Percentiles rank a stretch among this genome's conserved stretches.
phyloP scores from a whole-genome alignment of 1,139 yeast species.

The Geotrichum restrictum region DNA sequence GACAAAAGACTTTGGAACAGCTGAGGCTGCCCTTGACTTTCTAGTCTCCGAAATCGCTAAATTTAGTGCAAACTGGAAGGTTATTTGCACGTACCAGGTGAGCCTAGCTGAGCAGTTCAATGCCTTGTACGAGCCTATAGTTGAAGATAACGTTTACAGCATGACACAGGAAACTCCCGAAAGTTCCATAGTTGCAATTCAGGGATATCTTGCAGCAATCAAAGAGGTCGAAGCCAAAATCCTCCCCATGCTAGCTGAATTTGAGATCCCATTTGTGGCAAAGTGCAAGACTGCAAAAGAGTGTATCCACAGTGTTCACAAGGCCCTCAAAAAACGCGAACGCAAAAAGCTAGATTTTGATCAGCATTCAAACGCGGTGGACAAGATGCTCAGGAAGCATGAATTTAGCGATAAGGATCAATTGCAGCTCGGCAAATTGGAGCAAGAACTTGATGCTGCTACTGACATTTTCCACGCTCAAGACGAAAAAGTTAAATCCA shows the following conservation, averaged over 20 bases:
- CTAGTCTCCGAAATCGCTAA: conserved; percentile 40
- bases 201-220: conserved; percentile 28
- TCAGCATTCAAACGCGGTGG: conserved; percentile 42
- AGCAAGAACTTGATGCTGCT: conserved; percentile 35
- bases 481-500: conserved; percentile 43
- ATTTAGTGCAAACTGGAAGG: conserved; percentile 43
- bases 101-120: conserved; percentile 37
- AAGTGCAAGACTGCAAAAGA: conserved; percentile 43
- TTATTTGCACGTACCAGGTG: conserved; percentile 34
- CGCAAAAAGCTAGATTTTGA: conserved; percentile 47
- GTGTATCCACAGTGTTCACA: conserved; percentile 43
- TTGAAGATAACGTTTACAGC: conserved; percentile 38
- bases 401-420: conserved; percentile 36
- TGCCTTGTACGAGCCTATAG: conserved; percentile 42
- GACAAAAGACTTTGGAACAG: conserved; percentile 46
- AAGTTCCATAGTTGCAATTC: conserved; percentile 37
- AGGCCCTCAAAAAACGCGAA: conserved; percentile 47
- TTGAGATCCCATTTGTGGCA: conserved; percentile 28
- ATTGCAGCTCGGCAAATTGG: conserved; percentile 30
- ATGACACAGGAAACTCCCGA: conserved; percentile 43
- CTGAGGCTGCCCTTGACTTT: conserved; percentile 47
- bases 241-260: conserved; percentile 30
- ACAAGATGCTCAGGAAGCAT: conserved; percentile 44
- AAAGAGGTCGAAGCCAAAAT: conserved; percentile 28
- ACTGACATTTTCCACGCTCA: conserved; percentile 38